Evolutionary conservation across 352 stramenopile species (phyloP).

Genomic region (Aphanomyces astaci): DNA sequence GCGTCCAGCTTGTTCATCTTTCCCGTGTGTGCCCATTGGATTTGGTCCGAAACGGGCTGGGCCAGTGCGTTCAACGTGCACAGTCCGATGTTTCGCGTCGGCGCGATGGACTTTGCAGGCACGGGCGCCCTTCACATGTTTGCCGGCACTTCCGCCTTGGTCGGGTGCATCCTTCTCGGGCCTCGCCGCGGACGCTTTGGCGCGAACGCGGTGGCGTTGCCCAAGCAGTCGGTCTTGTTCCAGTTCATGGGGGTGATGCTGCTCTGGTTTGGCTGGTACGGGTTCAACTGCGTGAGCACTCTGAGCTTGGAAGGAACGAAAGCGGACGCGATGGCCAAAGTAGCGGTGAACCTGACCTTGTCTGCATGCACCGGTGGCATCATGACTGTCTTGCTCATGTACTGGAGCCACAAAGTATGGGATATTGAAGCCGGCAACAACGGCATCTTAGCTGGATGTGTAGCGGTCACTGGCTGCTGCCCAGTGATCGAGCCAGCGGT

Average conservation of each 20-base stretch:
- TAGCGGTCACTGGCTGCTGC: conserved; percentile 73
- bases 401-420: conserved; percentile 25
- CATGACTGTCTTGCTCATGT: conserved; percentile 45
- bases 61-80: conserved; percentile 29
- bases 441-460: conserved; percentile 59
- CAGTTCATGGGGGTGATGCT: conserved; percentile 65
- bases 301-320: conserved; percentile 39
- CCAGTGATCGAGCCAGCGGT: conserved; percentile 49
- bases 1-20: conserved; percentile 59
- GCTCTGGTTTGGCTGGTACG: conserved; percentile 81
- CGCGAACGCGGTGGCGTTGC: conserved; percentile 38
- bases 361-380: conserved; percentile 46
- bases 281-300: conserved; percentile 78
- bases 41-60: conserved; percentile 35
- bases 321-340: conserved; percentile 32
- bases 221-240: conserved; percentile 33
- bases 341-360: conserved; percentile 71
- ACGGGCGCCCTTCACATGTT: conserved; percentile 58
- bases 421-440: conserved; percentile 52
- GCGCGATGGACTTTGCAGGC: conserved; percentile 62
- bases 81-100: conserved; percentile 20
- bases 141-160: conserved; percentile 46
- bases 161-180: conserved; percentile 56
- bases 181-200: conserved; percentile 51
- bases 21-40: conserved; percentile 51